Evolutionary conservation across 176 grass and related monocot species (phyloP).

Genomic region (Zea mays): DNA sequence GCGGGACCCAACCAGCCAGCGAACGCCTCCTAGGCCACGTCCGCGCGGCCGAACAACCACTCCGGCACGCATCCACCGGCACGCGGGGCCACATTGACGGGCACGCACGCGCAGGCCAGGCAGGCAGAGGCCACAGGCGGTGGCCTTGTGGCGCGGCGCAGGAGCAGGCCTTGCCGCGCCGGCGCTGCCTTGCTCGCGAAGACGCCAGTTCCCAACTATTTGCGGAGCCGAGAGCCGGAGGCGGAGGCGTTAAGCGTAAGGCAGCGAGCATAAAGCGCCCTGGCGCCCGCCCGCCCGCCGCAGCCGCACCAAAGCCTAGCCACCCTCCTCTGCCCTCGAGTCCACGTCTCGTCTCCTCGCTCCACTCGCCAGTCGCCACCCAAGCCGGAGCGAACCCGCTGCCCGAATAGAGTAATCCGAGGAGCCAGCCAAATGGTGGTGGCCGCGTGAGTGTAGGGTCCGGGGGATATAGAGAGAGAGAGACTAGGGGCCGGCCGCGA

Average conservation of each 20-base stretch:
- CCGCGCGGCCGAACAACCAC: too few species aligned
- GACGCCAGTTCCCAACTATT: background rate
- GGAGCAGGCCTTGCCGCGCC: background rate
- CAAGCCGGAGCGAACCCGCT: constrained; percentile 12
- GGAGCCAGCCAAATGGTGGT: background rate
- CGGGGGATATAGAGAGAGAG: too few species aligned
- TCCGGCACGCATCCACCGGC: constrained; percentile 5
- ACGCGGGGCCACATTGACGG: constrained; percentile 15
- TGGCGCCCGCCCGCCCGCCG: background rate
- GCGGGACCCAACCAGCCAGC: background rate
- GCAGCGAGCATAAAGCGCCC: constrained; percentile 32
- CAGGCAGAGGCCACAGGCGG: background rate
- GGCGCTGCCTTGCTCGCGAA: background rate
- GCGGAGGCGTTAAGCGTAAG: constrained; percentile 31
- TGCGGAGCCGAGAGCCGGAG: background rate
- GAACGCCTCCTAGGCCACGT: too few species aligned
- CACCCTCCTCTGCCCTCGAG: background rate
- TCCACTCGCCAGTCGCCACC: constrained; percentile 8
- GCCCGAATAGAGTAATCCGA: background rate
- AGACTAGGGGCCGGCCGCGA: constrained; percentile 22
- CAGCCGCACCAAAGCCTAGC: background rate
- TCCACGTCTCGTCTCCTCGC: constrained; percentile 18
- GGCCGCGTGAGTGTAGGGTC: constrained; percentile 21
- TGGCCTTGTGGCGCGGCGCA: background rate
- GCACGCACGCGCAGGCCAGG: background rate